A percentile compares a stretch with the other conserved stretches of the same genome.
Evolutionary conservation across 1,284 basidiomycete genomes (phyloP).

Genomic region (Ganoderma boninense): DNA sequence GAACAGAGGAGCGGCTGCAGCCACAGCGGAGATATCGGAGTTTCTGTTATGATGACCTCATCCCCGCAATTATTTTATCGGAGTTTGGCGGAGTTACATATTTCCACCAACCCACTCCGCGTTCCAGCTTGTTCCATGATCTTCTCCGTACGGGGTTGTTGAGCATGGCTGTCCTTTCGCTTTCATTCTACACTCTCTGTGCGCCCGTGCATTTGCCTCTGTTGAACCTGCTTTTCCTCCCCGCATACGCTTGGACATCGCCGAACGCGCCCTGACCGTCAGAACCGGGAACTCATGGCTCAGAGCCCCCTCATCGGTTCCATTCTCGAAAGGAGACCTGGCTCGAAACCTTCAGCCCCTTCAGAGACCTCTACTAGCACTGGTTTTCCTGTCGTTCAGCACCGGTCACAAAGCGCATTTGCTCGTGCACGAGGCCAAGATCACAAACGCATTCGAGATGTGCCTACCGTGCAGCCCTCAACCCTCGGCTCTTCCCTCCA

Average conservation of each 20-base stretch:
- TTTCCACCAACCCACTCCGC: neutral
- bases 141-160: neutral
- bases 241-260: neutral
- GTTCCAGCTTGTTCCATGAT: neutral
- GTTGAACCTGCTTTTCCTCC: neutral
- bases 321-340: conserved; percentile 61
- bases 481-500: neutral
- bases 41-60: too few species aligned
- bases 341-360: conserved; percentile 40
- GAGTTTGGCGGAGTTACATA: neutral
- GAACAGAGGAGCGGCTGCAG: neutral
- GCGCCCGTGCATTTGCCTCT: neutral
- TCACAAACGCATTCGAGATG: conserved; percentile 34
- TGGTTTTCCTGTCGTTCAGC: conserved; percentile 67
- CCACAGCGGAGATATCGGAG: conserved; percentile 1
- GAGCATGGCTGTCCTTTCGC: too few species aligned
- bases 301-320: conserved; percentile 56
- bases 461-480: conserved; percentile 29
- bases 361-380: conserved; percentile 44
- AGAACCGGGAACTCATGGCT: conserved; percentile 14
- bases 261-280: neutral
- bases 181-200: neutral
- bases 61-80: neutral
- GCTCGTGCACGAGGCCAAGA: conserved; percentile 49
- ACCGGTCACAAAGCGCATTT: conserved; percentile 73